Percentiles rank a stretch among this genome's conserved stretches.
phyloP scores from a whole-genome alignment of 1,284 basidiomycete species.

The Marasmius sp. region DNA sequence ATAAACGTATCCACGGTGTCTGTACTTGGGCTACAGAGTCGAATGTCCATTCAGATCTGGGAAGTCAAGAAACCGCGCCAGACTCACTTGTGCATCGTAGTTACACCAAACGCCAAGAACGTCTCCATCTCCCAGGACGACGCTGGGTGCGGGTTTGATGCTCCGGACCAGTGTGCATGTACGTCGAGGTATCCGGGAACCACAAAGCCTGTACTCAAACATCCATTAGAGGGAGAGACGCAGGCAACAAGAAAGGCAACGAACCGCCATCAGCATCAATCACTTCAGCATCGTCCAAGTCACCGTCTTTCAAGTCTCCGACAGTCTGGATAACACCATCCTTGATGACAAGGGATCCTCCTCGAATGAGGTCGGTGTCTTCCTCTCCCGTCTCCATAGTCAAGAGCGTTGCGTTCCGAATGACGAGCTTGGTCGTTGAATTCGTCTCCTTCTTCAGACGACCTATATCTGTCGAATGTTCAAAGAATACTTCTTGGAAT shows the following conservation, averaged over 20 bases:
- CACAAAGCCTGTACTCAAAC: neutral
- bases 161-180: slow-evolving; percentile 71
- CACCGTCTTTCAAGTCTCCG: slow-evolving; percentile 27
- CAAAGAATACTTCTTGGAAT: slow-evolving; percentile 56
- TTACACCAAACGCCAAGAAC: slow-evolving; percentile 74
- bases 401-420: slow-evolving; percentile 67
- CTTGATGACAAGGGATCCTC: slow-evolving; percentile 52
- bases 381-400: slow-evolving; percentile 57
- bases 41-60: neutral
- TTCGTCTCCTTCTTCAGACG: slow-evolving; percentile 26
- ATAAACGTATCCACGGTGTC: slow-evolving; percentile 59
- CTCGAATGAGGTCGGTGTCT: slow-evolving; percentile 47
- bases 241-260: slow-evolving; percentile 49
- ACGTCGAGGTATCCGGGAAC: slow-evolving; percentile 20
- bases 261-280: slow-evolving; percentile 63
- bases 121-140: slow-evolving; percentile 73
- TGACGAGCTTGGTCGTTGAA: slow-evolving; percentile 27
- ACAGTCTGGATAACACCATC: slow-evolving; percentile 59
- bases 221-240: slow-evolving; percentile 44
- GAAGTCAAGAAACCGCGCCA: neutral
- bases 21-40: slow-evolving; percentile 53
- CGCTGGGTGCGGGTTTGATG: slow-evolving; percentile 50
- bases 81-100: slow-evolving; percentile 71
- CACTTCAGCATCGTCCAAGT: slow-evolving; percentile 46
- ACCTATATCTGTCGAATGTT: slow-evolving; percentile 59